phyloP scores from a whole-genome alignment of 495 filamentous ascomycete genomes.

The Paragyromitra xinjiangensis region DNA sequence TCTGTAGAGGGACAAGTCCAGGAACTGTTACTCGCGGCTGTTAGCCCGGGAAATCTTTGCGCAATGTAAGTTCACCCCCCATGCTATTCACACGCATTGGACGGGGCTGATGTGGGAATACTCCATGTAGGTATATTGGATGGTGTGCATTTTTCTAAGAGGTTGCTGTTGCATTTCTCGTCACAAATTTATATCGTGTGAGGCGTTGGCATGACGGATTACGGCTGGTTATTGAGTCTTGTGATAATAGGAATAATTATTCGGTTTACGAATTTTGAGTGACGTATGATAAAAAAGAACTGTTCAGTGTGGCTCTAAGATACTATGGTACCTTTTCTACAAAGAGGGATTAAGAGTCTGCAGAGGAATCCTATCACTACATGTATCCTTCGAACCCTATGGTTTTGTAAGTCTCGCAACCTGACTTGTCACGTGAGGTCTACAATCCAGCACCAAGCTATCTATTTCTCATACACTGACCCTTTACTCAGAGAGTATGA shows the following conservation, averaged over 20 bases:
- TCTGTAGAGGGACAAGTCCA: conserved; percentile 96
- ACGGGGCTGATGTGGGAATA: conserved; percentile 13
- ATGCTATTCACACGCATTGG: neutral
- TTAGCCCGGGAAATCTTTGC: conserved; percentile 75
- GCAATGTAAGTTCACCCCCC: conserved; percentile 70
- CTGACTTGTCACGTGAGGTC: neutral
- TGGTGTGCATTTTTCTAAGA: conserved; percentile 91
- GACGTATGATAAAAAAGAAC: neutral
- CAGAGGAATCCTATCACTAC: neutral
- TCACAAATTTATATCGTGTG: neutral
- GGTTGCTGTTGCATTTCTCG: neutral
- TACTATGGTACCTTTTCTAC: neutral
- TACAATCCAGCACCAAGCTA: no score
- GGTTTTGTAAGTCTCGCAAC: neutral
- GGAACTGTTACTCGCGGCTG: conserved; percentile 85
- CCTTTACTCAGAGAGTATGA: no score
- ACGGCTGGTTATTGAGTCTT: neutral
- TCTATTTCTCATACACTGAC: no score
- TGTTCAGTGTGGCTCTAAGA: neutral
- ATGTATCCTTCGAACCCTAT: neutral
- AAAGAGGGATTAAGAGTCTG: neutral
- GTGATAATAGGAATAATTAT: neutral
- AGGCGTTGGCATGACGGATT: neutral
- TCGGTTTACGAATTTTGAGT: neutral
- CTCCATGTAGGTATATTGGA: conserved; percentile 71